Conservation (phyloP, 192 early-diverging fungal species). For the Dissophora globulifera region DNA sequence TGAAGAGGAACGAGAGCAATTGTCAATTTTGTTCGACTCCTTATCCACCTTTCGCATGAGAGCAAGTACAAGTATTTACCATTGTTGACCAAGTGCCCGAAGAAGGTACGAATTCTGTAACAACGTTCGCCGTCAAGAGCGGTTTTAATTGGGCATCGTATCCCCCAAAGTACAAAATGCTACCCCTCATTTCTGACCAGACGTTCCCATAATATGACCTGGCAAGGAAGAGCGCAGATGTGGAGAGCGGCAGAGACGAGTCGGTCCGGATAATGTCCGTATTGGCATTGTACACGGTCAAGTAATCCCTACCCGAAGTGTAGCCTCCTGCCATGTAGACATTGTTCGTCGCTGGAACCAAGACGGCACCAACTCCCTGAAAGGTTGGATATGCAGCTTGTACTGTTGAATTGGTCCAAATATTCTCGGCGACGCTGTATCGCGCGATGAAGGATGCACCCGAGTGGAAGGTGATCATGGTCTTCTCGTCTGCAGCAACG, state of each 20-base stretch:
- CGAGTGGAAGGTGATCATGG: slow-evolving; percentile 22
- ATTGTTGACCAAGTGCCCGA: not conserved
- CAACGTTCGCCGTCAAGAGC: not conserved
- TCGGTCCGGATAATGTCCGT: slow-evolving; percentile 5
- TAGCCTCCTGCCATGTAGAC: slow-evolving; percentile 38
- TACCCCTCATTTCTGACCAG: slow-evolving; percentile 5
- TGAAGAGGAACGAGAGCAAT: not conserved
- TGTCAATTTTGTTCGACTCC: not conserved
- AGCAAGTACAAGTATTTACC: slow-evolving; percentile 8
- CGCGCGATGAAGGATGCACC: slow-evolving; percentile 8
- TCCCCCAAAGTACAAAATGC: slow-evolving; percentile 40
- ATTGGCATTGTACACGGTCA: slow-evolving; percentile 26
- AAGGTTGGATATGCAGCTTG: not conserved
- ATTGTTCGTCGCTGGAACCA: slow-evolving; percentile 18
- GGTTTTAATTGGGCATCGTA: slow-evolving; percentile 6
- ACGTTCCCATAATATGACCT: slow-evolving; percentile 32
- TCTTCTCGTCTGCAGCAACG: slow-evolving; percentile 11
- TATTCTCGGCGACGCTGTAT: slow-evolving; percentile 8
- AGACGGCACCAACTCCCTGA: slow-evolving; percentile 38
- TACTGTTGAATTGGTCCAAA: slow-evolving; percentile 2
- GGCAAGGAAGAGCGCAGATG: not conserved
- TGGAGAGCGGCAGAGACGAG: not conserved
- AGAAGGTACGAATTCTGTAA: slow-evolving; percentile 35
- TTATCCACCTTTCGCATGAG: no score
- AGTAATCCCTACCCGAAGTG: slow-evolving; percentile 13